These are phyloP conservation scores for Pichia manshurica DNA, from an alignment of 805 yeast genomes.

Conservation along the genomic window DNA sequence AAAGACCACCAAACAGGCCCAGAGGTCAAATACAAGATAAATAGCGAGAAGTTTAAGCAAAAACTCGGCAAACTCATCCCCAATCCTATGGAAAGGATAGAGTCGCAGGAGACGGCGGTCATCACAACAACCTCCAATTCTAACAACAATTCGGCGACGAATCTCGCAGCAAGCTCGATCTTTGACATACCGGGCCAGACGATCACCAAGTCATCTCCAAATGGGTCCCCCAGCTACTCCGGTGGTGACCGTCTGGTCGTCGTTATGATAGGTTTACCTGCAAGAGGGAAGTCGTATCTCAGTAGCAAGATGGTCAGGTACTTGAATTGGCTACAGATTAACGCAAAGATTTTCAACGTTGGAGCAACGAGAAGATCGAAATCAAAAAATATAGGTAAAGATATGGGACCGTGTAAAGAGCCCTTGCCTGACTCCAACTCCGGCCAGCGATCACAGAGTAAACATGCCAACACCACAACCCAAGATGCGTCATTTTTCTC, in stretches of 20 bases:
- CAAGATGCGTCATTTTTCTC: constrained; percentile 84
- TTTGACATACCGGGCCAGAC: constrained; percentile 87
- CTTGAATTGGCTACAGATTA: constrained; percentile 90
- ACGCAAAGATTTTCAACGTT: constrained; percentile 85
- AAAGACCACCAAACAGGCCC: too few species aligned
- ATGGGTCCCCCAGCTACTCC: constrained; percentile 50
- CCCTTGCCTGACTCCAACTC: constrained; percentile 49
- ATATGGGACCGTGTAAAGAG: constrained; percentile 59
- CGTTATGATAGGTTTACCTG: constrained; percentile 96
- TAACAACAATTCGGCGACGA: constrained; percentile 3
- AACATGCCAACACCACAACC: constrained; percentile 17
- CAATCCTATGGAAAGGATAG: constrained; percentile 5
- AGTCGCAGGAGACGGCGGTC: constrained; percentile 5
- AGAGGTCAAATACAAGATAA: too few species aligned
- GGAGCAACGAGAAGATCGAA: constrained; percentile 89
- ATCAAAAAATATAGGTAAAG: constrained; percentile 32
- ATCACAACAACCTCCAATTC: constrained; percentile 2
- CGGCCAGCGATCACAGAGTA: too few species aligned
- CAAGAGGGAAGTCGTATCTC: constrained; percentile 89
- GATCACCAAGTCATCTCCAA: constrained; percentile 64
- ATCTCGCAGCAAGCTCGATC: constrained; percentile 33
- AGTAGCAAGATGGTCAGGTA: constrained; percentile 88
- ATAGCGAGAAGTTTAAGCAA: not conserved
- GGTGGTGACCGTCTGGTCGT: constrained; percentile 74
- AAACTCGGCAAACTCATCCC: constrained; percentile 1